A percentile compares a stretch with the other conserved stretches of the same genome.
phyloP scores from a whole-genome alignment of 2,329 filamentous ascomycete genomes.

The Hymenoscyphus repandus region DNA sequence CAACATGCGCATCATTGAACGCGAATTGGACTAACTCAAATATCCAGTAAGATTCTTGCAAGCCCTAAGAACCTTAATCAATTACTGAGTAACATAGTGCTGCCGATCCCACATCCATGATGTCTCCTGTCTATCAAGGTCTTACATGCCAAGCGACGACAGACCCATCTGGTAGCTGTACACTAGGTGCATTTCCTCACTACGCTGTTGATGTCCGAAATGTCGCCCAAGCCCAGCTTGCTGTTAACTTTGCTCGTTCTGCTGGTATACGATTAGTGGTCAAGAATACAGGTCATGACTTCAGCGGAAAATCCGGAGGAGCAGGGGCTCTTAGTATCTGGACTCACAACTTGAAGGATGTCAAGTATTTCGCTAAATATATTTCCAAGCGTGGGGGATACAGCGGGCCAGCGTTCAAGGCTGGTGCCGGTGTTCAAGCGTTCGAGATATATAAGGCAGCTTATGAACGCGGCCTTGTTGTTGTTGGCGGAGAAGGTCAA shows the following conservation, averaged over 20 bases:
- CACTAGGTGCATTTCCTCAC: constrained; percentile 22
- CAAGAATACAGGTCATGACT: constrained; percentile 38
- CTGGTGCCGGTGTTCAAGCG: too few species aligned
- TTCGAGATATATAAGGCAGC: too few species aligned
- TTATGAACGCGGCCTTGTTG: too few species aligned
- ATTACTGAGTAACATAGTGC: constrained; percentile 32
- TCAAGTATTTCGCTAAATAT: constrained; percentile 2
- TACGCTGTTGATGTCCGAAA: constrained; percentile 33
- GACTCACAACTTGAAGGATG: constrained; percentile 36
- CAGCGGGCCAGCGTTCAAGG: too few species aligned
- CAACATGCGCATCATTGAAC: constrained; percentile 29
- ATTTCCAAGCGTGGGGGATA: not conserved
- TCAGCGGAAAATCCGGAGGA: constrained; percentile 41
- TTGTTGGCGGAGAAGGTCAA: too few species aligned
- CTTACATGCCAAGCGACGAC: constrained; percentile 33
- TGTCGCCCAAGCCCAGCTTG: constrained; percentile 40
- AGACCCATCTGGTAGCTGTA: constrained; percentile 29
- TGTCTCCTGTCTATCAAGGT: constrained; percentile 41
- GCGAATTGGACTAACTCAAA: constrained; percentile 26
- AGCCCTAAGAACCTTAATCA: not conserved
- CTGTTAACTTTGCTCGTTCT: constrained; percentile 38
- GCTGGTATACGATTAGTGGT: constrained; percentile 37
- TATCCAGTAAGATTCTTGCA: constrained; percentile 30
- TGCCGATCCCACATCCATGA: constrained; percentile 39
- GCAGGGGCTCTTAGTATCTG: constrained; percentile 43